Percentiles rank a stretch among this genome's conserved stretches.
phyloP scores from a whole-genome alignment of 2,329 filamentous ascomycete species.

The Aspergillus felis region DNA sequence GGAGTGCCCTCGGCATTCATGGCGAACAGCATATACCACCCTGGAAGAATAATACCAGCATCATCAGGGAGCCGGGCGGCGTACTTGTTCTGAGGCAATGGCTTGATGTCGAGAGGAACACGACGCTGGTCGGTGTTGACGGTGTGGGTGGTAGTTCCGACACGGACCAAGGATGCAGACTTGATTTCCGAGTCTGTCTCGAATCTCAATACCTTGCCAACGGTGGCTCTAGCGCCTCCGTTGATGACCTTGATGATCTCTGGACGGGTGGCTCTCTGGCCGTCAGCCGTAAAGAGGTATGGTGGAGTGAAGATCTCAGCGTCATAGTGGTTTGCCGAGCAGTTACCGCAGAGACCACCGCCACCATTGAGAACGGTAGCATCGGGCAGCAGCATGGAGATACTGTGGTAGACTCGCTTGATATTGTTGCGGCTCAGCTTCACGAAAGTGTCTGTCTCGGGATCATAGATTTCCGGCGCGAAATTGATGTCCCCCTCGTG shows the following conservation, averaged over 20 bases:
- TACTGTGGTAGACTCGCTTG: conserved; percentile 44
- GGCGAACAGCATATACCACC: conserved; percentile 55
- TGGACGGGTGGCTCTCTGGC: not conserved
- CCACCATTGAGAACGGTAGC: conserved; percentile 50
- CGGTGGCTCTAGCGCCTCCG: not conserved
- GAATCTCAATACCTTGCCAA: not conserved
- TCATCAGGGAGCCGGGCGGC: conserved; percentile 40
- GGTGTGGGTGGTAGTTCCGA: conserved; percentile 51
- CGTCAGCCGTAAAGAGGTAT: conserved; percentile 45
- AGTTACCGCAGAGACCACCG: conserved; percentile 51
- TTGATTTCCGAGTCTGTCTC: conserved; percentile 11
- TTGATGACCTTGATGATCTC: not conserved
- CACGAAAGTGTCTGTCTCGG: conserved; percentile 38
- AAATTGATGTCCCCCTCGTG: conserved; percentile 42
- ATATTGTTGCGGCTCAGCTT: conserved; percentile 14
- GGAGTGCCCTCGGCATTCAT: conserved; percentile 42
- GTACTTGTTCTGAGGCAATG: not conserved
- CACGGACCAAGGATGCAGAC: conserved; percentile 44
- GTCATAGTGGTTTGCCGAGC: conserved; percentile 50
- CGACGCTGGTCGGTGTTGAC: conserved; percentile 59
- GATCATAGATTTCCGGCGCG: conserved; percentile 47
- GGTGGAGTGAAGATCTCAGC: conserved; percentile 54
- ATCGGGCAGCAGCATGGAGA: conserved; percentile 49
- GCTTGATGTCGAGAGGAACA: conserved; percentile 38
- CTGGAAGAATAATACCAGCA: conserved; percentile 49